Evolutionary conservation across 495 filamentous ascomycete species (phyloP).

Genomic region (Lophiostoma macrostomum): DNA sequence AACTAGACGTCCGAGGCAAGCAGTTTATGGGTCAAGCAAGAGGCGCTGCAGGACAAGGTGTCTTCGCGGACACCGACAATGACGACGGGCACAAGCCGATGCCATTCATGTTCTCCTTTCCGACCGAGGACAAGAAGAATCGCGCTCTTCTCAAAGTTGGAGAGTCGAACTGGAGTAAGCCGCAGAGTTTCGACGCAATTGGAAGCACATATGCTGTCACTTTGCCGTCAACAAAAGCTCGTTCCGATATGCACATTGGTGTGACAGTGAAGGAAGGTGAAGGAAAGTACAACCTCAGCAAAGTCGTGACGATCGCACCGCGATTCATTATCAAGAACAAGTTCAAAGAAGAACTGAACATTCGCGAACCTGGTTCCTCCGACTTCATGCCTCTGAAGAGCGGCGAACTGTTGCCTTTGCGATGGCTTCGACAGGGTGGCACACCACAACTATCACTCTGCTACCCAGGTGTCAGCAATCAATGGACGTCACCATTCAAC

Average conservation of each 20-base stretch:
- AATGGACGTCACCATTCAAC: conserved; percentile 97
- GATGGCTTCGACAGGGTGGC: conserved; percentile 74
- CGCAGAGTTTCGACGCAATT: conserved; percentile 97
- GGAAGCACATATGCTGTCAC: conserved; percentile 85
- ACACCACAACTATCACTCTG: conserved; percentile 89
- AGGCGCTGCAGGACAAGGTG: conserved; percentile 72
- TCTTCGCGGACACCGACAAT: conserved; percentile 52
- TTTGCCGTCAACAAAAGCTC: conserved; percentile 65
- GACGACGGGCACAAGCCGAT: conserved; percentile 62
- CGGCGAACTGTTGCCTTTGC: conserved; percentile 74
- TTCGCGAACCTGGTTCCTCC: conserved; percentile 86
- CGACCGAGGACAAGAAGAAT: conserved; percentile 81
- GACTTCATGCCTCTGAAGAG: conserved; percentile 71
- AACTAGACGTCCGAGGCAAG: conserved; percentile 86
- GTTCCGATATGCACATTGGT: conserved; percentile 83
- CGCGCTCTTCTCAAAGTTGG: conserved; percentile 81
- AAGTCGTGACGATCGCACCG: conserved; percentile 89
- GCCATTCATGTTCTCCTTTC: conserved; percentile 95
- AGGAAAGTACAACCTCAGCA: conserved; percentile 96
- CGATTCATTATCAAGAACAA: conserved; percentile 94
- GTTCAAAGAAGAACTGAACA: conserved; percentile 78
- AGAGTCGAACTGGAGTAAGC: conserved; percentile 91
- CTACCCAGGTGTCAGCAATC: conserved; percentile 92
- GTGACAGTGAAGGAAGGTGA: conserved; percentile 84
- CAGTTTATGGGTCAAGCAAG: conserved; percentile 77